These are phyloP conservation scores for Hevea brasiliensis DNA, from an alignment of 345 rosid species.

Conservation along the genomic window DNA sequence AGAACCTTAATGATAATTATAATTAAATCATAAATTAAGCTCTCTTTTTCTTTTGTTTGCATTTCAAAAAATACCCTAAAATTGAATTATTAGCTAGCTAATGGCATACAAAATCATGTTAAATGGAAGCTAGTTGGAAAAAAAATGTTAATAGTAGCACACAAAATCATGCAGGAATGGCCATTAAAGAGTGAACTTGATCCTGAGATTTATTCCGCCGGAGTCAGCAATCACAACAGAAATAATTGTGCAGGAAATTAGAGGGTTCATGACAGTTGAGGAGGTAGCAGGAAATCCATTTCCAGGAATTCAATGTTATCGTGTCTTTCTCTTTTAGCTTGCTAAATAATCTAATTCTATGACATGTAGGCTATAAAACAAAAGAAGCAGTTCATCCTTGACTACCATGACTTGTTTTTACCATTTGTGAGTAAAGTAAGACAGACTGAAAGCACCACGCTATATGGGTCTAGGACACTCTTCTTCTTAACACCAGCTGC, in stretches of 20 bases:
- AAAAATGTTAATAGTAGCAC: no score
- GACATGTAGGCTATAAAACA: conserved; percentile 15
- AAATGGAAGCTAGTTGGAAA: no score
- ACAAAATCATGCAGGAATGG: conserved; percentile 67
- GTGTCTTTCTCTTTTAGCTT: no score
- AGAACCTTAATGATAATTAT: no score
- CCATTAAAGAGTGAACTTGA: conserved; percentile 76
- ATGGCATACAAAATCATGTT: no score
- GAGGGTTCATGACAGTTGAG: conserved; percentile 51
- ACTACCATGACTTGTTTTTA: conserved; percentile 57
- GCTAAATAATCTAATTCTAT: no score
- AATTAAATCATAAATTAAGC: no score
- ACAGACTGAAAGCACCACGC: conserved; percentile 38
- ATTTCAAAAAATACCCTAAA: no score
- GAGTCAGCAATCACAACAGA: conserved; percentile 68
- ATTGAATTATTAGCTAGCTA: no score
- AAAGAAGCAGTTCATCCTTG: conserved; percentile 47
- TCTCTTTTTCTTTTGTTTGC: no score
- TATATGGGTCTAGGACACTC: conserved; percentile 70
- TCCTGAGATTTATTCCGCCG: conserved; percentile 46
- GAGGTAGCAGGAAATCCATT: conserved; percentile 40
- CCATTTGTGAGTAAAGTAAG: conserved; percentile 72
- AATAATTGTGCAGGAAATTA: conserved; percentile 49
- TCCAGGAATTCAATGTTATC: no score
- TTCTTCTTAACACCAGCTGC: conserved; percentile 53